These are phyloP conservation scores for Alternaria brassicae DNA, from an alignment of 2,329 filamentous ascomycete species.

Conservation along the genomic window DNA sequence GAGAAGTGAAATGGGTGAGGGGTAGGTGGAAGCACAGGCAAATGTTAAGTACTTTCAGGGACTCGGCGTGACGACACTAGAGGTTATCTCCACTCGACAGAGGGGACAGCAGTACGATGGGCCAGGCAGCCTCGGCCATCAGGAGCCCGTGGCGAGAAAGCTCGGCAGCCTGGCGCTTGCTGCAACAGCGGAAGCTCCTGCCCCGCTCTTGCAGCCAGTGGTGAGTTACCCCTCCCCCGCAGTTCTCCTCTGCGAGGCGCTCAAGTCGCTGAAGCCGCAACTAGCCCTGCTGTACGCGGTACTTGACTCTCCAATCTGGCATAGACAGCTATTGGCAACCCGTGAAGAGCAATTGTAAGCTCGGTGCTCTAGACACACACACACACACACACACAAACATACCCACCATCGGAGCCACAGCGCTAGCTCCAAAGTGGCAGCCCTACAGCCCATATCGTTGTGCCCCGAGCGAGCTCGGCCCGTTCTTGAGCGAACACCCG, in stretches of 20 bases:
- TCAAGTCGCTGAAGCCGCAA: slow-evolving; percentile 21
- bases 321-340: slow-evolving; percentile 13
- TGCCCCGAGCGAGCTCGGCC: slow-evolving; percentile 33
- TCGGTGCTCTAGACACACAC: slow-evolving; percentile 14
- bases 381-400: no score
- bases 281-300: slow-evolving; percentile 21
- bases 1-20: slow-evolving; percentile 29
- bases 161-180: slow-evolving; percentile 32
- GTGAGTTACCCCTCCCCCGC: slow-evolving; percentile 46
- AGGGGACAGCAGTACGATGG: slow-evolving; percentile 19
- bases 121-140: slow-evolving; percentile 42
- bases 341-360: no score
- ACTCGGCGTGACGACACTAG: slow-evolving; percentile 33
- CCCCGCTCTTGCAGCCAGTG: slow-evolving; percentile 42
- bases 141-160: slow-evolving; percentile 36
- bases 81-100: slow-evolving; percentile 28
- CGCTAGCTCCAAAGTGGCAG: slow-evolving; percentile 33
- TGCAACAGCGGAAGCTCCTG: slow-evolving; percentile 29
- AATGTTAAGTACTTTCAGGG: slow-evolving; percentile 40
- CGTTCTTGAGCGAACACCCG: slow-evolving; percentile 47
- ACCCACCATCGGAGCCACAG: slow-evolving; percentile 22
- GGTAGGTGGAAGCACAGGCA: slow-evolving; percentile 31
- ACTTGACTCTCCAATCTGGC: slow-evolving; percentile 22
- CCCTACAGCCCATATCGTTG: slow-evolving; percentile 17
- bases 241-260: slow-evolving; percentile 20